These are phyloP conservation scores for Aciculosporium take DNA, from an alignment of 2,329 filamentous ascomycete species.

Conservation along the genomic window DNA sequence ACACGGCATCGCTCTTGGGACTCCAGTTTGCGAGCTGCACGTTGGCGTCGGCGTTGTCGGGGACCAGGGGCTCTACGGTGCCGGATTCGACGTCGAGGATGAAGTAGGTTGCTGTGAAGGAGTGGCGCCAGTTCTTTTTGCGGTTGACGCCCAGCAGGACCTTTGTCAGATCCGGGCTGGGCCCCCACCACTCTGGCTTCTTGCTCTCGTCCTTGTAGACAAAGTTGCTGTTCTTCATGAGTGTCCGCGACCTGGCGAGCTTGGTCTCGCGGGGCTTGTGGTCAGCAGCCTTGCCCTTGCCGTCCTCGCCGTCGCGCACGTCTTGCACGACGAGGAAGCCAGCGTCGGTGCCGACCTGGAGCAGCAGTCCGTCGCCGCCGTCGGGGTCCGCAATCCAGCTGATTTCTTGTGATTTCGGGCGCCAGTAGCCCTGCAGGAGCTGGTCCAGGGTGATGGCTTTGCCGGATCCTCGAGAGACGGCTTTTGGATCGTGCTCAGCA, in stretches of 20 bases:
- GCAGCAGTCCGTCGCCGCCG: slow-evolving; percentile 70
- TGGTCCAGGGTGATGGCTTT: slow-evolving; percentile 63
- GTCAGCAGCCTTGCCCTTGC: slow-evolving; percentile 19
- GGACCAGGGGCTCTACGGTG: slow-evolving; percentile 61
- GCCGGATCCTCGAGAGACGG: slow-evolving; percentile 48
- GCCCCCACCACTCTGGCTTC: slow-evolving; percentile 48
- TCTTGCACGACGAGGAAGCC: slow-evolving; percentile 80
- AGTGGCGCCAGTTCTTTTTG: slow-evolving; percentile 78
- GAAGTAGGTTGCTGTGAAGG: slow-evolving; percentile 75
- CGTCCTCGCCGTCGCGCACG: slow-evolving; percentile 39
- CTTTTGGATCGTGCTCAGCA: slow-evolving; percentile 53
- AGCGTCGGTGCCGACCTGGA: slow-evolving; percentile 56
- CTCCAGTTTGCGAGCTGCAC: slow-evolving; percentile 86
- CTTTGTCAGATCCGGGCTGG: slow-evolving; percentile 72
- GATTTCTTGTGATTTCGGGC: slow-evolving; percentile 47
- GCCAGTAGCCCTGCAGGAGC: slow-evolving; percentile 52
- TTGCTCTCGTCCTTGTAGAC: slow-evolving; percentile 40
- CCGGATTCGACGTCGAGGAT: slow-evolving; percentile 81
- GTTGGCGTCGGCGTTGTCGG: slow-evolving; percentile 44
- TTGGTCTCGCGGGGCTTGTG: slow-evolving; percentile 15
- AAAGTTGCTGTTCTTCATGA: slow-evolving; percentile 62
- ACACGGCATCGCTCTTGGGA: slow-evolving; percentile 69
- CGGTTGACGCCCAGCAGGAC: slow-evolving; percentile 66
- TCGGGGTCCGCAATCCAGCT: slow-evolving; percentile 63
- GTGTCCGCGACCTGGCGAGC: slow-evolving; percentile 41